phyloP scores from a whole-genome alignment of 768 basidiomycete species.

The Hydnomerulius pinastri region DNA sequence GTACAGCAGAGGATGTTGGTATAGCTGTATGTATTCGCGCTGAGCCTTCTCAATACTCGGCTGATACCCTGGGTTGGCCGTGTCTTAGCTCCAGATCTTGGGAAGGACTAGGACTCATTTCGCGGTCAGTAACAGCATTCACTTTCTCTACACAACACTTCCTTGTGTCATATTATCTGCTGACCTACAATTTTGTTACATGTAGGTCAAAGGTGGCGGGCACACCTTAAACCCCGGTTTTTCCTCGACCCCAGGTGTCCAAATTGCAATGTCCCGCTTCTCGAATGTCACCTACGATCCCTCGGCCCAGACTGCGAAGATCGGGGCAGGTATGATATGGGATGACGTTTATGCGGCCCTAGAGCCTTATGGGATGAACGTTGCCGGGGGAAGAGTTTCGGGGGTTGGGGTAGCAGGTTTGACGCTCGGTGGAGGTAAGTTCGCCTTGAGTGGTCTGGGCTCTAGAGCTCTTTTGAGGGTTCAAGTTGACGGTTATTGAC shows the following conservation, averaged over 20 bases:
- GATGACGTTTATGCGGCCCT: conserved; percentile 65
- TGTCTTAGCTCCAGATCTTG: conserved; percentile 47
- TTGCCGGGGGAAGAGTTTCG: conserved; percentile 59
- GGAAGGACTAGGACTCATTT: conserved; percentile 49
- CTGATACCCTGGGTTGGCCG: not conserved
- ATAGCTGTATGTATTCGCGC: conserved; percentile 39
- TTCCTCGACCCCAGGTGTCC: conserved; percentile 61
- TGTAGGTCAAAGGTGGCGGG: conserved; percentile 64
- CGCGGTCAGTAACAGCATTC: conserved; percentile 41
- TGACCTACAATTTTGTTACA: conserved; percentile 1
- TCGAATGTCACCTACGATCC: conserved; percentile 44
- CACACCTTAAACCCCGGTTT: conserved; percentile 57
- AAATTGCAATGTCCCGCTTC: conserved; percentile 57
- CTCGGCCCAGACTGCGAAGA: conserved; percentile 38
- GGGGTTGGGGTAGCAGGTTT: conserved; percentile 64
- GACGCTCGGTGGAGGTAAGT: conserved; percentile 56
- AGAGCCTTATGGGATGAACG: conserved; percentile 48
- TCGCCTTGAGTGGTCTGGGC: not conserved
- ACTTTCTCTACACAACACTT: not conserved
- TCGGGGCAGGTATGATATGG: conserved; percentile 55
- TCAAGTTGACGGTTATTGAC: not conserved
- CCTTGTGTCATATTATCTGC: no score
- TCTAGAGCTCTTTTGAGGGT: not conserved
- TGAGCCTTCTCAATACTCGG: not conserved
- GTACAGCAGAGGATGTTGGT: conserved; percentile 53